A percentile compares a stretch with the other conserved stretches of the same genome.
These are phyloP conservation scores for Rhynchosporium agropyri DNA, from an alignment of 2,329 filamentous ascomycete species.

Conservation along the genomic window DNA sequence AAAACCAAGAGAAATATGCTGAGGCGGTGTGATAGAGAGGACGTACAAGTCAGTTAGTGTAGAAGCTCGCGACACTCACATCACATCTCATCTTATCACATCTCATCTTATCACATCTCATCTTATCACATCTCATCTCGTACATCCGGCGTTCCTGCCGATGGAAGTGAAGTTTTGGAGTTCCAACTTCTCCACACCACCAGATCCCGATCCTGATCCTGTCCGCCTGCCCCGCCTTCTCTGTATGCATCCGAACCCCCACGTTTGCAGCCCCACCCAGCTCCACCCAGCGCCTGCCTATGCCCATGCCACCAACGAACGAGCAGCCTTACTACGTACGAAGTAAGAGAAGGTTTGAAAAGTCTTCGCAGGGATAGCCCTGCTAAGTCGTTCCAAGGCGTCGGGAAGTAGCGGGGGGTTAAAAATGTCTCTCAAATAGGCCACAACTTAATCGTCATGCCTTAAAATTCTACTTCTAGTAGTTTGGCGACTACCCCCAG, in stretches of 20 bases:
- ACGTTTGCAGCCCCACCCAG: background rate
- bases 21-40: background rate
- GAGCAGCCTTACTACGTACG: background rate
- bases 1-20: too few species aligned
- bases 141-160: conserved; percentile 11
- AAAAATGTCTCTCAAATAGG: too few species aligned
- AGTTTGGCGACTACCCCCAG: too few species aligned
- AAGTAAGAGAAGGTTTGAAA: background rate
- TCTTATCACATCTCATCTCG: too few species aligned
- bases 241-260: conserved; percentile 4
- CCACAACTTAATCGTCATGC: too few species aligned
- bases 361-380: background rate
- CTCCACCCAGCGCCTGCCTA: background rate
- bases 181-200: conserved; percentile 8
- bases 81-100: background rate
- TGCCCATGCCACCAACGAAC: background rate
- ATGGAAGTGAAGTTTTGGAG: background rate
- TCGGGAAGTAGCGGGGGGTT: too few species aligned
- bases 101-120: background rate
- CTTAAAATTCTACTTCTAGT: too few species aligned
- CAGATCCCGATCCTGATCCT: background rate
- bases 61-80: background rate
- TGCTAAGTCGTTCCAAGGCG: background rate
- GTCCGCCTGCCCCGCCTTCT: background rate
- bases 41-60: background rate